Base-by-base conservation (phyloP, 2,329 filamentous ascomycete species). In the Amauroascus verrucosus region DNA sequence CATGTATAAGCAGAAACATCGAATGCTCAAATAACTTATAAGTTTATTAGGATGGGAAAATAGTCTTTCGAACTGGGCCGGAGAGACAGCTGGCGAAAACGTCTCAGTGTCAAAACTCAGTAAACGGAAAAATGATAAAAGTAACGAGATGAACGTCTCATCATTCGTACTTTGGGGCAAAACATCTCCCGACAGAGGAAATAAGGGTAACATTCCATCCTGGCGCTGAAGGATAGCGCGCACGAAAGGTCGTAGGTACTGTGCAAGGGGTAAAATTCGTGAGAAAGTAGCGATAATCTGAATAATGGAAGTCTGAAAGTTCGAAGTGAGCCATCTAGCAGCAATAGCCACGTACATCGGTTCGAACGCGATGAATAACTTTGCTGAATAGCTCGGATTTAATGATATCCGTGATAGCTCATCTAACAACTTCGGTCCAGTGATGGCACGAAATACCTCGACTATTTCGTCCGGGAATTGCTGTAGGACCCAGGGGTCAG, bases 21-120 rank as follows among this genome's bases (percentile, higher is more conserved):
- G 81, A 53, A 95, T 78, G 13, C 89, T 85, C 56, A 97, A 75
- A 68, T 90, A 95, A 69, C 86, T 81, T 48, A 95, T 79, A 14
- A 79, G 72, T 55, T 70, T 72, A 59, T 77, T 75, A 45, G 67
- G 51, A 62, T 81, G 77, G 43, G 75, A 72, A 60, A 95, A 85
- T 11, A 94, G 73, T 28, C 70, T 70, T 69, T 89, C 83, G 41
- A 95, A 75, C 58, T 80, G 78, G 45, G 81, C 77, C 0, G 85
- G 82, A 33, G 80, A 80, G 32, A 89, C 77, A 61, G 82, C 74
- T 55, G 71, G 72, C 8, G 79, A 78, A 64, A 90, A 95, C 3
- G 77, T 78, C 41, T 78, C 75, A 59, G 79, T 76, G 65, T 96
- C 84, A 64, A 86, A 86, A 63, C 81, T 86, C 56, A 95, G 74